A percentile compares a stretch with the other conserved stretches of the same genome.
Conservation (phyloP, 495 filamentous ascomycete genomes). For the Cercophora scortea region DNA sequence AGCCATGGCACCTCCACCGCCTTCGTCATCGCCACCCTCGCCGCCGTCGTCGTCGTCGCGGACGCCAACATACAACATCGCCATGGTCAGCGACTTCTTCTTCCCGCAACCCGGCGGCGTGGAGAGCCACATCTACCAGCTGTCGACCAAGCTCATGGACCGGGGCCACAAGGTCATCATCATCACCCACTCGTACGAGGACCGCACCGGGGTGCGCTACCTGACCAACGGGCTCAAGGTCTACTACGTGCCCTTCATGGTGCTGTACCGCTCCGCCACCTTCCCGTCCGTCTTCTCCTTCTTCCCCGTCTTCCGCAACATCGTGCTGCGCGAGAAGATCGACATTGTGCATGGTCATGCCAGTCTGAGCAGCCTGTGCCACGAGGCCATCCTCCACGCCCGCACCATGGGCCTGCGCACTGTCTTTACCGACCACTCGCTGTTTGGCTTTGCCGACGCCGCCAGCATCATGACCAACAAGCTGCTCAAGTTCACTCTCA, state of each 20-base stretch:
- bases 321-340: slow-evolving; percentile 85
- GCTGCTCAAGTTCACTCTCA: slow-evolving; percentile 87
- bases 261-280: slow-evolving; percentile 91
- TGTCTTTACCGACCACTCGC: slow-evolving; percentile 95
- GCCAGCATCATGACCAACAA: slow-evolving; percentile 96
- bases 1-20: no score
- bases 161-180: slow-evolving; percentile 97
- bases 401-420: slow-evolving; percentile 93
- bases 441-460: slow-evolving; percentile 96
- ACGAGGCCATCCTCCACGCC: slow-evolving; percentile 91
- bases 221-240: slow-evolving; percentile 97
- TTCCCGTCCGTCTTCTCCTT: slow-evolving; percentile 98
- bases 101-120: slow-evolving; percentile 94
- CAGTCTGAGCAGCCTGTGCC: slow-evolving; percentile 83
- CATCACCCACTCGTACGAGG: slow-evolving; percentile 93
- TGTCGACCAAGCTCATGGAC: slow-evolving; percentile 92
- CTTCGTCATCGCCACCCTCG: no score
- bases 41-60: slow-evolving; percentile 18
- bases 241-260: slow-evolving; percentile 91
- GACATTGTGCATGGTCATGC: slow-evolving; percentile 97
- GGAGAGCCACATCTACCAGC: slow-evolving; percentile 97
- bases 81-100: slow-evolving; percentile 99
- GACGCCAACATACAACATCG: slow-evolving; percentile 54
- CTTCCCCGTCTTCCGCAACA: slow-evolving; percentile 94
- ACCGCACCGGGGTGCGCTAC: slow-evolving; percentile 88